Conservation (phyloP, 2,329 filamentous ascomycete species). For the Aureobasidium sp. region DNA sequence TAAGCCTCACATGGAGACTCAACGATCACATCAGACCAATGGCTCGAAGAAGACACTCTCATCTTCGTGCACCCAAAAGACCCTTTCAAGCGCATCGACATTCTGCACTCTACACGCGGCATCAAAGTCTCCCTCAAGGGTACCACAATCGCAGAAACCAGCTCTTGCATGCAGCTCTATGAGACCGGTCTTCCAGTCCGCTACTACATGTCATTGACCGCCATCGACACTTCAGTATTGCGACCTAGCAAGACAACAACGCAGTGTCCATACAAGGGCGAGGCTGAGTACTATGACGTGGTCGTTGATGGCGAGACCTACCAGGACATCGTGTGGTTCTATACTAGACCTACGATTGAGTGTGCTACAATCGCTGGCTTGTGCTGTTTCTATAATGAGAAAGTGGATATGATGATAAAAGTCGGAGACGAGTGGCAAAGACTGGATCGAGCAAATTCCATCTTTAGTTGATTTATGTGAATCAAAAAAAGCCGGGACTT, state of each 20-base stretch:
- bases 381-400: conserved; percentile 61
- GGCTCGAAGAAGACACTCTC: conserved; percentile 54
- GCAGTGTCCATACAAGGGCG: conserved; percentile 61
- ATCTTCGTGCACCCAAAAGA: conserved; percentile 61
- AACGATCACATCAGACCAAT: conserved; percentile 29
- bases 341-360: conserved; percentile 51
- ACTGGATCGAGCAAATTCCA: conserved; percentile 27
- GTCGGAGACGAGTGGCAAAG: conserved; percentile 30
- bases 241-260: conserved; percentile 47
- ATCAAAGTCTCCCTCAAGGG: conserved; percentile 47
- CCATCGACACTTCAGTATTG: conserved; percentile 38
- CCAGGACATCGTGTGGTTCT: conserved; percentile 57
- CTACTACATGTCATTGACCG: conserved; percentile 52
- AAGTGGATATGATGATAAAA: conserved; percentile 56
- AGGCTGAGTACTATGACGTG: conserved; percentile 56
- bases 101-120: conserved; percentile 48
- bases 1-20: too few species aligned
- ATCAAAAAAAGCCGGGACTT: too few species aligned
- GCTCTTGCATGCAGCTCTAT: conserved; percentile 46
- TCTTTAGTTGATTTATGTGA: conserved; percentile 19
- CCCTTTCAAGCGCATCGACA: conserved; percentile 59
- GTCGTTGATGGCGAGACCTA: conserved; percentile 39
- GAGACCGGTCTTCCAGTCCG: conserved; percentile 55
- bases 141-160: conserved; percentile 41
- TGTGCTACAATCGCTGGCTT: conserved; percentile 48